Conservation (phyloP, 1,284 basidiomycete genomes). For the Sporisorium graminicola region DNA sequence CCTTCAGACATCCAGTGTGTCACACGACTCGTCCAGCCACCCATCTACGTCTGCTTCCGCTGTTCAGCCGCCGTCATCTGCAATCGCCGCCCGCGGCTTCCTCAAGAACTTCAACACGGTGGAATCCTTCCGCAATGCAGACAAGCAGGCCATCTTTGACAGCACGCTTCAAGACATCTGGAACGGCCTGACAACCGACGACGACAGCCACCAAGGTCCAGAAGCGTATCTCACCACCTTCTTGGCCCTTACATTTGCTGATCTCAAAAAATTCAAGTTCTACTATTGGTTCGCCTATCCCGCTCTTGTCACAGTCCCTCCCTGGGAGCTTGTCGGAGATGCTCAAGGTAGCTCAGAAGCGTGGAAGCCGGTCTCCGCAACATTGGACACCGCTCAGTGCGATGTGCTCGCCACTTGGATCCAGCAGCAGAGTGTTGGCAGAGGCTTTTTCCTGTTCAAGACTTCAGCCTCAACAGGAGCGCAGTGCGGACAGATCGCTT, state of each 20-base stretch:
- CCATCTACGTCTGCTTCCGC: constrained; percentile 59
- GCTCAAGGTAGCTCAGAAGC: constrained; percentile 56
- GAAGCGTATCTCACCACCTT: constrained; percentile 77
- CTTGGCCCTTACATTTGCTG: constrained; percentile 90
- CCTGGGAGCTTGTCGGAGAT: constrained; percentile 75
- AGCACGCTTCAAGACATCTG: constrained; percentile 39
- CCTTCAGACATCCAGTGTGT: constrained; percentile 71
- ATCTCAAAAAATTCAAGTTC: constrained; percentile 97
- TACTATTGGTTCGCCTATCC: constrained; percentile 99
- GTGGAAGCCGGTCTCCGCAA: constrained; percentile 22
- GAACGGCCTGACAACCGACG: constrained; percentile 19
- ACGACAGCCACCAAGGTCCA: constrained; percentile 34
- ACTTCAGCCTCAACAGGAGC: neutral
- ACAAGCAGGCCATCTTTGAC: constrained; percentile 84
- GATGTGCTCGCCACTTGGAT: constrained; percentile 15
- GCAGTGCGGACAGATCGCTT: constrained; percentile 23
- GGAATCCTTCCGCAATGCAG: constrained; percentile 90
- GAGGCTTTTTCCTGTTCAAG: constrained; percentile 51
- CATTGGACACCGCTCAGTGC: constrained; percentile 1
- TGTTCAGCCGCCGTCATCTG: constrained; percentile 65
- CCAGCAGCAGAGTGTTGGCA: constrained; percentile 11
- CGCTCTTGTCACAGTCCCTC: constrained; percentile 76
- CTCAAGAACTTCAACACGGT: constrained; percentile 90
- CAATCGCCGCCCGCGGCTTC: constrained; percentile 72
- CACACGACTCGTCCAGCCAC: constrained; percentile 4